A percentile compares a stretch with the other conserved stretches of the same genome.
Evolutionary conservation across 257 asterid genomes (phyloP).

Genomic region (Solanum etuberosum): DNA sequence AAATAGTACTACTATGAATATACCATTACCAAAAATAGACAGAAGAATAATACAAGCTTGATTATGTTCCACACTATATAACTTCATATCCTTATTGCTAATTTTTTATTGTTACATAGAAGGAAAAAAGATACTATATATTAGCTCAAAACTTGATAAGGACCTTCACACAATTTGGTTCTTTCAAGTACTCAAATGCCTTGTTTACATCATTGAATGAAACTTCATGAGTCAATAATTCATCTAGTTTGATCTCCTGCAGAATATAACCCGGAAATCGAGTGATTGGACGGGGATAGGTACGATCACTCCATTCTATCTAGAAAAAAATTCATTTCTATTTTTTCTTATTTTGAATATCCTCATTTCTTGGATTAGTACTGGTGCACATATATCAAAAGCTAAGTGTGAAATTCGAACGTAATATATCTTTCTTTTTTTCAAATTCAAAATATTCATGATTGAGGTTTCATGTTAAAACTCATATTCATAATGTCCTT

Average conservation of each 20-base stretch:
- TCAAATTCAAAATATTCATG: too few species aligned
- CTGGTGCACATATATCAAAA: too few species aligned
- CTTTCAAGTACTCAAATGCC: constrained; percentile 41
- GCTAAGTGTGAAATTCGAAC: neutral
- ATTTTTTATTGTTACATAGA: neutral
- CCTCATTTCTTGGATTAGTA: neutral
- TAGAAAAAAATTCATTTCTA: neutral
- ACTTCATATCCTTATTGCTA: neutral
- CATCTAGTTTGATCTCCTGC: constrained; percentile 52
- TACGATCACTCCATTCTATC: neutral
- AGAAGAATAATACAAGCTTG: neutral
- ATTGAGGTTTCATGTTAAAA: neutral
- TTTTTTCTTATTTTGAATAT: neutral
- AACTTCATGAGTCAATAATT: constrained; percentile 49
- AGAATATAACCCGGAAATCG: neutral
- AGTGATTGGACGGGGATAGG: neutral
- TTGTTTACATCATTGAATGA: constrained; percentile 41
- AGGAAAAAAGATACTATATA: neutral
- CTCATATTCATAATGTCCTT: neutral
- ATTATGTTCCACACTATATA: neutral
- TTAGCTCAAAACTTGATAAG: constrained; percentile 31
- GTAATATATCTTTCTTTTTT: neutral
- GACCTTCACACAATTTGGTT: constrained; percentile 41
- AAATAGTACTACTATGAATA: neutral
- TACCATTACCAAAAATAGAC: neutral